A percentile compares a stretch with the other conserved stretches of the same genome.
Evolutionary conservation across 2,329 filamentous ascomycete species (phyloP).

Genomic region (Exophiala lecanii-corni): DNA sequence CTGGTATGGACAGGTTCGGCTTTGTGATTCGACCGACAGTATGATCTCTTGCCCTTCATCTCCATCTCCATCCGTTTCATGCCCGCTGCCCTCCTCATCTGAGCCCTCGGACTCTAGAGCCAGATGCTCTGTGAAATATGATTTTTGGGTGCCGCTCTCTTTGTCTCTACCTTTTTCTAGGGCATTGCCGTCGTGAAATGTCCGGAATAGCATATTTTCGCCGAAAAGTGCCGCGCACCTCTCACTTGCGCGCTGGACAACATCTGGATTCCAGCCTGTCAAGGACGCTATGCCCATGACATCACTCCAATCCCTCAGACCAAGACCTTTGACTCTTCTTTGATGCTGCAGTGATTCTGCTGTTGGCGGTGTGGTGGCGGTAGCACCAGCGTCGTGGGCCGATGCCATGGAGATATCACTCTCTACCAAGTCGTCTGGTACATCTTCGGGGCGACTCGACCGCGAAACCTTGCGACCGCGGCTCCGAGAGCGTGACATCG

Average conservation of each 20-base stretch:
- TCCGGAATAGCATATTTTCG: conserved; percentile 63
- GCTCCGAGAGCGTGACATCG: not conserved
- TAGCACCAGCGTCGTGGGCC: not conserved
- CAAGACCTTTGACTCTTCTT: conserved; percentile 21
- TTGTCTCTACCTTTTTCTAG: conserved; percentile 1
- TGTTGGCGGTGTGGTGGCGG: not conserved
- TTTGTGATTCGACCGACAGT: not conserved
- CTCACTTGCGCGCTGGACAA: conserved; percentile 64
- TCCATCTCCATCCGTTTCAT: not conserved
- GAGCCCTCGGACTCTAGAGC: conserved; percentile 11
- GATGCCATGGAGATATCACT: not conserved
- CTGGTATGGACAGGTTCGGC: conserved; percentile 18
- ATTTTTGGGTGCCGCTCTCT: conserved; percentile 1
- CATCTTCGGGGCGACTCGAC: not conserved
- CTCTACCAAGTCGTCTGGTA: not conserved
- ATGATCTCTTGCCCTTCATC: not conserved
- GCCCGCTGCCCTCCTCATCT: not conserved
- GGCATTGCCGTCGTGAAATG: conserved; percentile 43
- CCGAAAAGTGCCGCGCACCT: conserved; percentile 73
- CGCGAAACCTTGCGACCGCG: not conserved
- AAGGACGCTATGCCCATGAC: conserved; percentile 74
- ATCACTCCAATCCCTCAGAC: conserved; percentile 75
- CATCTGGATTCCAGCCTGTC: conserved; percentile 60
- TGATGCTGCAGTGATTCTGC: not conserved
- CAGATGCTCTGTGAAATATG: conserved; percentile 18